A percentile compares a stretch with the other conserved stretches of the same genome.
These are phyloP conservation scores for Penicillium sp. DNA, from an alignment of 2,329 filamentous ascomycete genomes.

Conservation along the genomic window DNA sequence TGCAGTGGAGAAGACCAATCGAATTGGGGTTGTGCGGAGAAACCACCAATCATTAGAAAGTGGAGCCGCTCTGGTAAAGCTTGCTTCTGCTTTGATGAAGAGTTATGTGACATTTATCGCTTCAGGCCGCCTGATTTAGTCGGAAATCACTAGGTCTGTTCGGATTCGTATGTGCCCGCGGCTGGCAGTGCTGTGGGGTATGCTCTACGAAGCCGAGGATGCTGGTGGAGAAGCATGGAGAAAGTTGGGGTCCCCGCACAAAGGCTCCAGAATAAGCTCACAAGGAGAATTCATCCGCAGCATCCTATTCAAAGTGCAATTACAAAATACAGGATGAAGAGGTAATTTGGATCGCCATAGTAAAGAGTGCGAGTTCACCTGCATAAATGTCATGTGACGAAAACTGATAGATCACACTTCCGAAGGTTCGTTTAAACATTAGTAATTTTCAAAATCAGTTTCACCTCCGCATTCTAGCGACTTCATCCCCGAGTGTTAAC, in stretches of 20 bases:
- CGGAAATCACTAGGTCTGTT: not conserved
- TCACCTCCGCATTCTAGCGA: too few species aligned
- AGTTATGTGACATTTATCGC: not conserved
- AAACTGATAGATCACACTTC: too few species aligned
- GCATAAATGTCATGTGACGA: too few species aligned
- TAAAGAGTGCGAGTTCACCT: too few species aligned
- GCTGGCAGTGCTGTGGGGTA: too few species aligned
- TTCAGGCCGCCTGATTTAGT: not conserved
- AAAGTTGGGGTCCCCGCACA: not conserved
- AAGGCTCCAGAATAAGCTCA: not conserved
- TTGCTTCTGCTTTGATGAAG: not conserved
- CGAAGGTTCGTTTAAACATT: too few species aligned
- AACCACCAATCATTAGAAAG: not conserved
- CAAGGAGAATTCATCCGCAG: not conserved
- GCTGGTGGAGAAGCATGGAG: not conserved
- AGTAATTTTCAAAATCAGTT: too few species aligned
- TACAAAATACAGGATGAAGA: not conserved
- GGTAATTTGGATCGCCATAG: too few species aligned
- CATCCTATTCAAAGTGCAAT: not conserved
- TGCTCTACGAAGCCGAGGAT: not conserved
- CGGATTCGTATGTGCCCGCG: too few species aligned
- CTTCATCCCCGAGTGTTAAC: too few species aligned
- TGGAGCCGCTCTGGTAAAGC: not conserved
- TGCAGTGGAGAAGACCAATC: not conserved
- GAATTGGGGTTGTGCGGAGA: not conserved